A percentile compares a stretch with the other conserved stretches of the same genome.
These are phyloP conservation scores for Bipolaris cookei DNA, from an alignment of 2,329 filamentous ascomycete genomes.

Conservation along the genomic window DNA sequence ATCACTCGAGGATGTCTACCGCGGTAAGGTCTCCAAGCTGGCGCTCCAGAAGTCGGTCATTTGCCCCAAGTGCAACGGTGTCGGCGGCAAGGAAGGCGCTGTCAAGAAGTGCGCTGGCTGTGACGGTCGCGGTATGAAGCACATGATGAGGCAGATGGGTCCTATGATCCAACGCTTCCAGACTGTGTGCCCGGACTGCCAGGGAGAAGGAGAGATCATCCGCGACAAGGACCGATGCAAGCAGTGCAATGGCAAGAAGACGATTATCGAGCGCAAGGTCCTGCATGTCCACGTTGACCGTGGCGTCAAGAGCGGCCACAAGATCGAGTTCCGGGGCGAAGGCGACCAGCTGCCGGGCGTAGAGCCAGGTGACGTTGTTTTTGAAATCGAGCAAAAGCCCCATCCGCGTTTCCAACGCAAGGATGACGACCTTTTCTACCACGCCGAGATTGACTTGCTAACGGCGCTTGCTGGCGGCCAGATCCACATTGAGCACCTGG, in stretches of 20 bases:
- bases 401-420: slow-evolving; percentile 93
- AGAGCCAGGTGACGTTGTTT: slow-evolving; percentile 93
- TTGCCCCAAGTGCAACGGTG: slow-evolving; percentile 90
- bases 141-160: slow-evolving; percentile 99
- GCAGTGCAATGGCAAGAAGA: slow-evolving; percentile 96
- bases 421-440: slow-evolving; percentile 94
- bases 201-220: slow-evolving; percentile 95
- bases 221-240: slow-evolving; percentile 98
- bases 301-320: slow-evolving; percentile 90
- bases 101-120: slow-evolving; percentile 91
- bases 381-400: slow-evolving; percentile 99
- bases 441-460: slow-evolving; percentile 92
- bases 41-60: slow-evolving; percentile 97
- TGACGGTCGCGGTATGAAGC: slow-evolving; percentile 97
- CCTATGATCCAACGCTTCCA: slow-evolving; percentile 99
- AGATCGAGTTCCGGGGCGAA: slow-evolving; percentile 96
- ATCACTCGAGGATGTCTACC: slow-evolving; percentile 96
- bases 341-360: slow-evolving; percentile 95
- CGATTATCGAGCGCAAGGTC: slow-evolving; percentile 94
- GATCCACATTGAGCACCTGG: slow-evolving; percentile 93
- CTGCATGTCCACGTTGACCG: slow-evolving; percentile 97
- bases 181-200: slow-evolving; percentile 97
- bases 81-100: slow-evolving; percentile 96
- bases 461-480: slow-evolving; percentile 91
- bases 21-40: slow-evolving; percentile 95